Conservation (phyloP, 2,329 filamentous ascomycete species). For the Aspergillus cejpii region DNA sequence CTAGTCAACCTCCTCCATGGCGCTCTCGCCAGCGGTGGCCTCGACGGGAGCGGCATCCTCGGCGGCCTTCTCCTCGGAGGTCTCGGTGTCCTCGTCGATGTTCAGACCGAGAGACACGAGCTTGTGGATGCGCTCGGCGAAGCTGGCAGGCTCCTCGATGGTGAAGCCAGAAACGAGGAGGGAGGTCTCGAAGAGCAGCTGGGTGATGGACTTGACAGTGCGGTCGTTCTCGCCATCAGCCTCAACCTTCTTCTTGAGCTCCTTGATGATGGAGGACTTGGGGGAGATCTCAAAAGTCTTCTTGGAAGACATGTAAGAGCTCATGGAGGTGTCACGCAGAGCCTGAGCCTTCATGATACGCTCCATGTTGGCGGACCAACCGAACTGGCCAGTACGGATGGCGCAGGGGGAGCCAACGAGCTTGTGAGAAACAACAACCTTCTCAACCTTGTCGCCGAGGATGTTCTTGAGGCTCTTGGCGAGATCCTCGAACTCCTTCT, state of each 20-base stretch:
- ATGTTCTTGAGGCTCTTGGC: constrained; percentile 99
- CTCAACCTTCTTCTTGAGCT: constrained; percentile 99
- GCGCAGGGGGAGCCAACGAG: constrained; percentile 88
- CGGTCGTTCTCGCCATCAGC: constrained; percentile 95
- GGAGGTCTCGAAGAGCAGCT: constrained; percentile 97
- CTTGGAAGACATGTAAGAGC: constrained; percentile 99
- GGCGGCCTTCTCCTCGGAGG: constrained; percentile 48
- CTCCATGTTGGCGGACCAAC: constrained; percentile 99
- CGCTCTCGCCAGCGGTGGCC: constrained; percentile 70
- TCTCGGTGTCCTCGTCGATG: constrained; percentile 88
- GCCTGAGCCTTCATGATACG: constrained; percentile 99
- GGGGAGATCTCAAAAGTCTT: constrained; percentile 99
- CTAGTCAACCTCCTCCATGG: constrained; percentile 99
- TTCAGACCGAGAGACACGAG: constrained; percentile 96
- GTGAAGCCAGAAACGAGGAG: constrained; percentile 98
- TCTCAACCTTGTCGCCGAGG: constrained; percentile 98
- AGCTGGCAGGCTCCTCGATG: constrained; percentile 96
- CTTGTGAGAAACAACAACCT: constrained; percentile 99
- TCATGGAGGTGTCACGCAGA: constrained; percentile 99
- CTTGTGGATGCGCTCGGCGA: constrained; percentile 99
- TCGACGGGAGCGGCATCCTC: constrained; percentile 57
- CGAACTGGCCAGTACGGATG: constrained; percentile 98
- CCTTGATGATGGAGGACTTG: constrained; percentile 94
- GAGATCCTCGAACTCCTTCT: constrained; percentile 95
- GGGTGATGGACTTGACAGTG: constrained; percentile 98